Conservation (phyloP, 371 early-diverging fungal genomes). For the Sanchytrium tribonematis region DNA sequence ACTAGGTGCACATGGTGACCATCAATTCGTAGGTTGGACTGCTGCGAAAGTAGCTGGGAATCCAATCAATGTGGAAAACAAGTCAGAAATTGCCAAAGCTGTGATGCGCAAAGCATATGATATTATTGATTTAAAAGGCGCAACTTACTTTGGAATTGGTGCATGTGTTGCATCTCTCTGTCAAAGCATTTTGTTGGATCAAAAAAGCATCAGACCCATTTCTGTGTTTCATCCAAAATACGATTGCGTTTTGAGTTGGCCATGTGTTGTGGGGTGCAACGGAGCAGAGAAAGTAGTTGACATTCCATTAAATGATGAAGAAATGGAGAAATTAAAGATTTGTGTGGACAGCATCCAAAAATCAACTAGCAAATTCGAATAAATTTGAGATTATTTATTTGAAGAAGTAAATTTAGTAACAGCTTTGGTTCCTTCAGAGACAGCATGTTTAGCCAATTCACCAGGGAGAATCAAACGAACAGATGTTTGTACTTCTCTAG, state of each 20-base stretch:
- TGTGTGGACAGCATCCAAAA: slow-evolving; percentile 17
- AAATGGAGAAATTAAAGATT: slow-evolving; percentile 16
- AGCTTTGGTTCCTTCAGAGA: slow-evolving; percentile 88
- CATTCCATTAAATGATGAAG: slow-evolving; percentile 24
- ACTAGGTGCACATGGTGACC: slow-evolving; percentile 49
- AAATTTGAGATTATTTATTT: slow-evolving; percentile 8
- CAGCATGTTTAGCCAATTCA: slow-evolving; percentile 87
- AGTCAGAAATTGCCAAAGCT: slow-evolving; percentile 19
- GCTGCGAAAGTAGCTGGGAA: slow-evolving; percentile 39
- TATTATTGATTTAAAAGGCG: slow-evolving; percentile 56
- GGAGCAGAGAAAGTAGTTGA: slow-evolving; percentile 37
- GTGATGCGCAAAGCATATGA: slow-evolving; percentile 44
- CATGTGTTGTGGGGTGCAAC: slow-evolving; percentile 32
- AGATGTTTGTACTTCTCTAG: slow-evolving; percentile 79
- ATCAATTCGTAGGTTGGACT: slow-evolving; percentile 50
- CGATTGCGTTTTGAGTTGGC: slow-evolving; percentile 33
- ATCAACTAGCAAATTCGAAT: no score
- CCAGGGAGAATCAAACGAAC: slow-evolving; percentile 77
- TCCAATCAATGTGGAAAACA: slow-evolving; percentile 24
- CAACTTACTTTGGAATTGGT: slow-evolving; percentile 61
- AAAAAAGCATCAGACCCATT: slow-evolving; percentile 28
- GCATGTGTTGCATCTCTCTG: slow-evolving; percentile 40
- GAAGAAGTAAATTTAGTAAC: slow-evolving; percentile 79
- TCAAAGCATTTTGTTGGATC: slow-evolving; percentile 31
- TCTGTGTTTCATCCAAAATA: slow-evolving; percentile 29